Evolutionary conservation across 2,329 filamentous ascomycete genomes (phyloP).

Genomic region (Epicoccum sorghinum): DNA sequence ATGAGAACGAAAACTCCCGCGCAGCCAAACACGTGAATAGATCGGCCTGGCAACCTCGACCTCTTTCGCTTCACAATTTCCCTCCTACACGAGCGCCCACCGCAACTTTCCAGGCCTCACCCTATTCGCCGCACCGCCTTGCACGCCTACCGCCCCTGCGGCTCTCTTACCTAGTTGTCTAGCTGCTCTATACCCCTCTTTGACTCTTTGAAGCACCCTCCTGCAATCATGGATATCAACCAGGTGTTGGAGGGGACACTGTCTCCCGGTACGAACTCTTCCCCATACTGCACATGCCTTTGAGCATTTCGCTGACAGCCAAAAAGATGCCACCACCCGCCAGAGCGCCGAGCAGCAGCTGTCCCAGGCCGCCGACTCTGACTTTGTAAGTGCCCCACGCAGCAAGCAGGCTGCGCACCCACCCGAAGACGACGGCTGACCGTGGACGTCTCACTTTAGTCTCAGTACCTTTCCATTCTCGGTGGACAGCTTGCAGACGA

Average conservation of each 20-base stretch:
- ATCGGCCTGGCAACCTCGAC: constrained; percentile 45
- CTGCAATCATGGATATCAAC: constrained; percentile 88
- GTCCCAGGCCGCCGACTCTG: constrained; percentile 85
- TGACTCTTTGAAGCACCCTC: constrained; percentile 34
- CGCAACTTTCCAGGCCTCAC: constrained; percentile 36
- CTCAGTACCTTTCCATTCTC: constrained; percentile 81
- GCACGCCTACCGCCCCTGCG: constrained; percentile 25
- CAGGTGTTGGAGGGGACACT: constrained; percentile 97
- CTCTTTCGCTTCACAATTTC: constrained; percentile 47
- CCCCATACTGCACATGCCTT: constrained; percentile 14
- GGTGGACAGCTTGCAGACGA: constrained; percentile 95
- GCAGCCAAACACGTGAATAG: constrained; percentile 31
- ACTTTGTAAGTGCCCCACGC: constrained; percentile 75
- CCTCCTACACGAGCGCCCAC: constrained; percentile 44
- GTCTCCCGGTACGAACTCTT: constrained; percentile 75
- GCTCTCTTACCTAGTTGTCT: constrained; percentile 18
- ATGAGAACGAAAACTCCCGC: constrained; percentile 45
- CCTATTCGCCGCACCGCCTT: constrained; percentile 27
- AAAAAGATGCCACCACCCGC: constrained; percentile 85
- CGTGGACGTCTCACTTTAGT: constrained; percentile 58
- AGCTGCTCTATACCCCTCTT: constrained; percentile 32
- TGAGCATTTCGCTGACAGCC: constrained; percentile 44
- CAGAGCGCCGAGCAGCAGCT: constrained; percentile 94
- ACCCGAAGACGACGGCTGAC: constrained; percentile 39
- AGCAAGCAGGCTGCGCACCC: constrained; percentile 24